These are phyloP conservation scores for Athelia psychrophila DNA, from an alignment of 1,284 basidiomycete genomes.

Conservation along the genomic window DNA sequence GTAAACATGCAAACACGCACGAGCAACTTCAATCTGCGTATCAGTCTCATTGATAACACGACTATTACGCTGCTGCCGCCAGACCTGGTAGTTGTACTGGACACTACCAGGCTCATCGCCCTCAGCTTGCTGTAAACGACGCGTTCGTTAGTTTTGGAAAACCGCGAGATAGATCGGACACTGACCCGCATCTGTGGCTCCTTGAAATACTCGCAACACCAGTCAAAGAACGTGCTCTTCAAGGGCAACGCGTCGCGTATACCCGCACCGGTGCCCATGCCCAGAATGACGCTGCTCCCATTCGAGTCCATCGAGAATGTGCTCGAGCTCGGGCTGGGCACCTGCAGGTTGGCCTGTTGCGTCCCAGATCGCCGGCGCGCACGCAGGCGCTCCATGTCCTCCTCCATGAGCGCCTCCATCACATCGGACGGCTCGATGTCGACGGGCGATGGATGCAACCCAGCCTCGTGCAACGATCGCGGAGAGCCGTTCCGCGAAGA, in stretches of 20 bases:
- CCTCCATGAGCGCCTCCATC: constrained; percentile 84
- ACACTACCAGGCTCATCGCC: constrained; percentile 93
- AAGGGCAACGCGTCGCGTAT: constrained; percentile 80
- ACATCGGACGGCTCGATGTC: constrained; percentile 72
- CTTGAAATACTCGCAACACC: constrained; percentile 97
- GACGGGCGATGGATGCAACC: constrained; percentile 30
- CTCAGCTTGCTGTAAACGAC: constrained; percentile 73
- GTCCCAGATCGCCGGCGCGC: constrained; percentile 55
- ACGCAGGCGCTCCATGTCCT: constrained; percentile 84
- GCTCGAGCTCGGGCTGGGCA: constrained; percentile 69
- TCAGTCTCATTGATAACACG: constrained; percentile 72
- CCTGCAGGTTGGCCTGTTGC: constrained; percentile 32
- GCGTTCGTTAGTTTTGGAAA: not conserved
- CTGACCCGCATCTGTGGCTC: constrained; percentile 96
- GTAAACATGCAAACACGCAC: constrained; percentile 42
- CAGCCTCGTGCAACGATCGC: constrained; percentile 16
- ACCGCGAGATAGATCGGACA: constrained; percentile 5
- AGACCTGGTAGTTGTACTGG: constrained; percentile 94
- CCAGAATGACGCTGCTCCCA: constrained; percentile 61
- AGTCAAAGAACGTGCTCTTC: constrained; percentile 92
- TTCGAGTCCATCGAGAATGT: constrained; percentile 71
- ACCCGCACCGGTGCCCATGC: constrained; percentile 69
- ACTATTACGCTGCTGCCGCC: constrained; percentile 93
- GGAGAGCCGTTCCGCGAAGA: constrained; percentile 19
- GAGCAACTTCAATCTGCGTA: constrained; percentile 67